These are phyloP conservation scores for Dissophora globulifera DNA, from an alignment of 192 early-diverging fungal genomes.

Conservation along the genomic window DNA sequence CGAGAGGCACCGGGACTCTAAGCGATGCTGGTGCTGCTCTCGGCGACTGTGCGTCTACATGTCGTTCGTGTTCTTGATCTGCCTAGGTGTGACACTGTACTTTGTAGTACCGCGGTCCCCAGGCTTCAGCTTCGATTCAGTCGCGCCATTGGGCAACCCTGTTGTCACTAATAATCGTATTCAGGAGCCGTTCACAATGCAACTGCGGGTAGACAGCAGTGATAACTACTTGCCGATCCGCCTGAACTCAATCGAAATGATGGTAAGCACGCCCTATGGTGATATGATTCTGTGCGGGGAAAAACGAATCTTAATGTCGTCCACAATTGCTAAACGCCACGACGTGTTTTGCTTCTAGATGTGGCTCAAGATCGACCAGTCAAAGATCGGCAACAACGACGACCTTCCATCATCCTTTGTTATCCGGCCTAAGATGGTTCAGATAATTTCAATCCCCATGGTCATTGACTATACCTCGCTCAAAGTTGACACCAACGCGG, in stretches of 20 bases:
- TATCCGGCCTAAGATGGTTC: conserved; percentile 18
- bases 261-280: conserved; percentile 15
- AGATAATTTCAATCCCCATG: conserved; percentile 42
- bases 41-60: conserved; percentile 34
- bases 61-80: conserved; percentile 19
- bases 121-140: conserved; percentile 19
- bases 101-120: conserved; percentile 40
- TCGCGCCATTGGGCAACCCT: conserved; percentile 22
- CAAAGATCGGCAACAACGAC: conserved; percentile 33
- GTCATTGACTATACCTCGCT: conserved; percentile 32
- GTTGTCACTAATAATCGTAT: conserved; percentile 12
- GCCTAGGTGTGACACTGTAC: conserved; percentile 15
- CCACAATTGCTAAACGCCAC: too few relatives aligned
- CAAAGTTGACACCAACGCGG: conserved; percentile 37
- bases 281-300: too few relatives aligned
- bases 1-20: conserved; percentile 11
- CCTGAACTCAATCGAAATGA: conserved; percentile 37
- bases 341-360: too few relatives aligned
- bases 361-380: conserved; percentile 42
- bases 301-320: too few relatives aligned
- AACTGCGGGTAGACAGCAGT: conserved; percentile 34
- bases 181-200: conserved; percentile 29
- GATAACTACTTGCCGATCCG: conserved; percentile 35
- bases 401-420: conserved; percentile 18
- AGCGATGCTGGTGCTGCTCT: conserved; percentile 43